phyloP scores from a whole-genome alignment of 2,329 filamentous ascomycete genomes.

The Gyromitra esculenta region DNA sequence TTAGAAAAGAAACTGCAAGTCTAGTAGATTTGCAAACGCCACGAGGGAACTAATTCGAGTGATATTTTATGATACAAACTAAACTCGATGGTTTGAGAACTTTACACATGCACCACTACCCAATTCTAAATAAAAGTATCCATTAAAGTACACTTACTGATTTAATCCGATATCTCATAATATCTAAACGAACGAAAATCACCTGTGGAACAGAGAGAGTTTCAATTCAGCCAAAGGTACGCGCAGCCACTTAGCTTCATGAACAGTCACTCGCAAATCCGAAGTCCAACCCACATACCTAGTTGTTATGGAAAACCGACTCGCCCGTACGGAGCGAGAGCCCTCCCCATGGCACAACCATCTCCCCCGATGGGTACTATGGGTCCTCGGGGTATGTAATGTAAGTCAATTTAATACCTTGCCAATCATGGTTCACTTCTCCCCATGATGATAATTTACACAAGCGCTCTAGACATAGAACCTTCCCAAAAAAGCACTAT shows the following conservation, averaged over 20 bases:
- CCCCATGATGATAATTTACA: not conserved
- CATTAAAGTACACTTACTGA: too few species aligned
- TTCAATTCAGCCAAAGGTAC: not conserved
- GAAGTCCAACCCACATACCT: not conserved
- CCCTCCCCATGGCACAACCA: too few species aligned
- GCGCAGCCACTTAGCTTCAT: not conserved
- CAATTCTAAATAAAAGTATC: too few species aligned
- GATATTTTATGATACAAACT: slow-evolving; percentile 1
- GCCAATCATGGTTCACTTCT: not conserved
- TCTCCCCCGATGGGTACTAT: not conserved
- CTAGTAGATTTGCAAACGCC: not conserved
- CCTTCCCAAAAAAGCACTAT: not conserved
- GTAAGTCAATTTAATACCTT: not conserved
- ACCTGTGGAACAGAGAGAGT: too few species aligned
- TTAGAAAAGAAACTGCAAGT: not conserved
- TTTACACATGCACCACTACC: too few species aligned
- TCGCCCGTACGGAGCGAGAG: too few species aligned
- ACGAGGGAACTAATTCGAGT: not conserved
- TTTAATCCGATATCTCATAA: too few species aligned
- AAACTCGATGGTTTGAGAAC: not conserved
- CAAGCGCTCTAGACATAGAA: not conserved
- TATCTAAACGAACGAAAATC: too few species aligned
- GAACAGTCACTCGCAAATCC: not conserved
- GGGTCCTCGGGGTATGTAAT: not conserved
- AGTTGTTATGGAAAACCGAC: too few species aligned